Evolutionary conservation across 805 yeast species (phyloP), one percentile per base, ranked within the genome.

Genomic region (Teunomyces panamensis): DNA sequence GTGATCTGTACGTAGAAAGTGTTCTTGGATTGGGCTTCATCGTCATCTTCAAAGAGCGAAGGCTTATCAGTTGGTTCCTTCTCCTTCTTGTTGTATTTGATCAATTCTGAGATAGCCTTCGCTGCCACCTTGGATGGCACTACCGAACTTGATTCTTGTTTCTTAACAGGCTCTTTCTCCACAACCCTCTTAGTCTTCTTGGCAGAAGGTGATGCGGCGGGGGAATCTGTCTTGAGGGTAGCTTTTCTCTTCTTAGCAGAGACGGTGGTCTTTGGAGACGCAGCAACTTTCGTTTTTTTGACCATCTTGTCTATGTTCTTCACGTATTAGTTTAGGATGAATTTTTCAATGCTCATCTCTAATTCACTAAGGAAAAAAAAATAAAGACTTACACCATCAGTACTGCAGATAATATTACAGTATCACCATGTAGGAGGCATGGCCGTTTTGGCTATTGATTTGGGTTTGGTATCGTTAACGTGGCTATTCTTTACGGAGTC

Each of bases 71-170:
- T 13, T 11, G 32, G 34, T 24, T 63, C 67, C 13, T 62, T 64
- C 4, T 65, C 62, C 14, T 64, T 60, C 26, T 56, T 53, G 44
- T 78, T 63, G 65, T 77, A 89, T 62, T 85, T 84, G 47, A 73
- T 69, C 60, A 94, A 77, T 55, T 89, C 95, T 13, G 68, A 58
- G 41, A 87, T 64, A 9, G 92, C 91, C 52, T 79, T 79, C 26
- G 54, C 39, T 42, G 51, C 48, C 36, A 55, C 49, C 36, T 39
- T 36, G 46, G 41, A n/a, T 30, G 43, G 27, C 8, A 29, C 34
- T 14, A 39, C 32, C 13, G 43, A 16, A 30, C 13, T 30, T 10
- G 33, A 7, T 26, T 20, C 34, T 30, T 36, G 26, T 30, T 47
- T 30, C 36, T 47, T 41, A 29, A 42, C 46, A 1, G 20, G 30